Evolutionary conservation across 306 rosid species (phyloP), one percentile per base, ranked within the genome.

Genomic region (Begonia peltatifolia): DNA sequence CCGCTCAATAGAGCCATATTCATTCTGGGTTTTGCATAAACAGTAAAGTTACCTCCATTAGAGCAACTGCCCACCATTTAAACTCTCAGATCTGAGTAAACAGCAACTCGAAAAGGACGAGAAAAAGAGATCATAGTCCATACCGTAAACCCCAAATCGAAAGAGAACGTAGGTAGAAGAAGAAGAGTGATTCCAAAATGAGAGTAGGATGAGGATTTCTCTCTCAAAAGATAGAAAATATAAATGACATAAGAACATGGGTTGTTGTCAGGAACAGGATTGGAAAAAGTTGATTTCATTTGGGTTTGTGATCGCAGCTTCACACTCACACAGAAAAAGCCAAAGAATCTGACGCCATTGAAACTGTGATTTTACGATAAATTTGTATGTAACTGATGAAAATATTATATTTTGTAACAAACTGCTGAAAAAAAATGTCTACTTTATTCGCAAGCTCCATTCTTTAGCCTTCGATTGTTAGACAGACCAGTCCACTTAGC

Each of bases 201-300:
- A 52, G 64, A 82, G 52, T 61, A 44, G 48, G 12, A 44, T 3
- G 73, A 62, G 72, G 55, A 77, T 62, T 9, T 50, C 13, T 61
- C 55, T 42, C 25, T 61, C 66, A 68, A 56, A 52, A 69, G 69
- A 72, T 74, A 20, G 41, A 44, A 18, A 9, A 5, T 12, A n/a
- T 10, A 22, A 18, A 41, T 14, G 62, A 60, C 49, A 71, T 43
- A n/a, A 65, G 78, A 71, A 74, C 75, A 71, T 70, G 84, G 95
- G 70, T 59, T 60, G 74, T 60, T 66, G 76, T 53, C 69, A 82
- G 58, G 66, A 73, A 75, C 76, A 75, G 84, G 84, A 79, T 67
- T 38, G 74, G 76, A 61, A 76, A 71, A 77, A 60, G 82, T 63
- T 70, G 57, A 64, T 12, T 47, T 61, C 62, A 71, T 68, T 64